Conservation (phyloP, 805 yeast species). For the baker's yeast (Saccharomyces cerevisiae) region DNA sequence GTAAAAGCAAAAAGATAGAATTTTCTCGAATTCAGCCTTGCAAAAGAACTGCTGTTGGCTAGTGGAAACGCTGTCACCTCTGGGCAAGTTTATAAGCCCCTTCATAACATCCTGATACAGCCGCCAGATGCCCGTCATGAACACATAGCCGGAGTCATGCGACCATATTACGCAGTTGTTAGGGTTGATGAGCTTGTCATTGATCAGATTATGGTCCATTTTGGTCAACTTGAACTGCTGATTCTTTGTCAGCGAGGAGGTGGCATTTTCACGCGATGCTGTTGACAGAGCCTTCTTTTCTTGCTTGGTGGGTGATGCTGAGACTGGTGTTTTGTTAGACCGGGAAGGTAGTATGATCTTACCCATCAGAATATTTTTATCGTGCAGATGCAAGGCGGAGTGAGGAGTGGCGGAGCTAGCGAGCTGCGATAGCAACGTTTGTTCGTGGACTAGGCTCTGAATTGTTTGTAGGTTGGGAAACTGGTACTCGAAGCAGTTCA, state of each 20-base stretch:
- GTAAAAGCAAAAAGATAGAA: conserved; percentile 17
- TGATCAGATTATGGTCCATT: conserved; percentile 14
- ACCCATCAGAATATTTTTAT: not conserved
- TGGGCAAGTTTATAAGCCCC: conserved; percentile 15
- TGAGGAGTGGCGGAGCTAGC: conserved; percentile 1
- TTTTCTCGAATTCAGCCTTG: conserved; percentile 14
- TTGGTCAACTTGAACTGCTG: conserved; percentile 27
- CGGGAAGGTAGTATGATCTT: not conserved
- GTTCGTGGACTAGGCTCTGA: not conserved
- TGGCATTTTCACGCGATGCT: conserved; percentile 1
- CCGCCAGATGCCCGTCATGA: conserved; percentile 84
- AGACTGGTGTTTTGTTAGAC: not conserved
- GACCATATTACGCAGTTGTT: conserved; percentile 82
- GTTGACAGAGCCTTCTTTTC: not conserved
- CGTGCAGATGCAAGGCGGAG: not conserved
- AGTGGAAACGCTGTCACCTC: not conserved
- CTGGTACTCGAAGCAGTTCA: conserved; percentile 26
- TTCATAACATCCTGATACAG: conserved; percentile 31
- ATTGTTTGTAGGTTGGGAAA: conserved; percentile 18
- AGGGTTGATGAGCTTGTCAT: conserved; percentile 21
- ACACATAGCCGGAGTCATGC: conserved; percentile 75
- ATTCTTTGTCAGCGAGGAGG: conserved; percentile 21
- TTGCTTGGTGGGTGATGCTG: not conserved
- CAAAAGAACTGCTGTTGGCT: conserved; percentile 6
- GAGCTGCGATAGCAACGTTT: not conserved